A percentile compares a stretch with the other conserved stretches of the same genome.
phyloP scores from a whole-genome alignment of 768 basidiomycete species.

The Kwoniella sp. region DNA sequence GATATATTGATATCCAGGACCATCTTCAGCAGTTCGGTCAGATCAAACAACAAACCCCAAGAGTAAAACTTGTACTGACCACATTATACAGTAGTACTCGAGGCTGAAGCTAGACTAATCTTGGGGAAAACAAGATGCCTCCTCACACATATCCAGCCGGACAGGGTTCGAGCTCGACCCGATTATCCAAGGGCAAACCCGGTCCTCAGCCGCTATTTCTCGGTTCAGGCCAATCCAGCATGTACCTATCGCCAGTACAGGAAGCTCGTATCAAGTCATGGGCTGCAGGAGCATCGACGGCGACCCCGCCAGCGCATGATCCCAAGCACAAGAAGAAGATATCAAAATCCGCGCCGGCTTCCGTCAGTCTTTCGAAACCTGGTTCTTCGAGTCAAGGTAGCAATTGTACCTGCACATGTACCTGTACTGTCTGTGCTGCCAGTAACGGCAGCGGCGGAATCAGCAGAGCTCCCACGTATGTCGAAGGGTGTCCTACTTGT shows the following conservation, averaged over 20 bases:
- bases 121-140: too few species aligned
- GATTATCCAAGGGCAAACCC: background rate
- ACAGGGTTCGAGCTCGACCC: background rate
- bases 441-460: background rate
- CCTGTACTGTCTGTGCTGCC: conserved; percentile 8
- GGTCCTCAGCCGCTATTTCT: conserved; percentile 1
- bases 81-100: too few species aligned
- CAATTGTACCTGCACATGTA: conserved; percentile 10
- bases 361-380: background rate
- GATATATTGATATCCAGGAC: too few species aligned
- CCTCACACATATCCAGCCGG: background rate
- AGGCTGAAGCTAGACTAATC: too few species aligned
- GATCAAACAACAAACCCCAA: too few species aligned
- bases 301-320: conserved; percentile 5
- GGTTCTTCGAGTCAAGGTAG: conserved; percentile 12
- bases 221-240: conserved; percentile 15
- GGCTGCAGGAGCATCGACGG: conserved; percentile 7
- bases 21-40: too few species aligned
- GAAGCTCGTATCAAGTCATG: conserved; percentile 17
- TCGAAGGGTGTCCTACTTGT: conserved; percentile 8
- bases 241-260: conserved; percentile 15
- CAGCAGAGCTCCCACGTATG: background rate
- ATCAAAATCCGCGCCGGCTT: conserved; percentile 16
- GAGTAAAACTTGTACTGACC: too few species aligned
- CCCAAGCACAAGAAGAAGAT: background rate